Evolutionary conservation across 2,329 filamentous ascomycete species (phyloP).

Genomic region (Chaetomiaceae sp.): DNA sequence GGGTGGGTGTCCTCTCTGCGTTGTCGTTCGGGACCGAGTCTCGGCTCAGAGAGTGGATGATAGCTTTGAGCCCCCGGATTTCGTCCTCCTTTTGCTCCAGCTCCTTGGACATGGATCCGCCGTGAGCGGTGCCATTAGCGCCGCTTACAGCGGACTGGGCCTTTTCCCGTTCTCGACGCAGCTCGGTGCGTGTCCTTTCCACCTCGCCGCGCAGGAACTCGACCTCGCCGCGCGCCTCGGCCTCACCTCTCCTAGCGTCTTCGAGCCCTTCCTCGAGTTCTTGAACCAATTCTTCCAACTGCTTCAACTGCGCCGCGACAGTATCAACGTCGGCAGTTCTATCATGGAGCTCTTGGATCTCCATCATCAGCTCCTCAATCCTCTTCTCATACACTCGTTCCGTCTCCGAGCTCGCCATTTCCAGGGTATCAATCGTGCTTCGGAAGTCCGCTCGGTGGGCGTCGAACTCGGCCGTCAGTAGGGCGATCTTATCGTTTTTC

Average conservation of each 20-base stretch:
- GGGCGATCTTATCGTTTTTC: constrained; percentile 94
- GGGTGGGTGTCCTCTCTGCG: constrained; percentile 33
- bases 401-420: constrained; percentile 92
- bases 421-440: constrained; percentile 92
- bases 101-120: constrained; percentile 60
- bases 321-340: constrained; percentile 85
- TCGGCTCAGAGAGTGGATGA: constrained; percentile 90
- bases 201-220: constrained; percentile 95
- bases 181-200: constrained; percentile 81
- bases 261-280: constrained; percentile 96
- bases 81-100: constrained; percentile 94
- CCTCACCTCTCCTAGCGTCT: constrained; percentile 88
- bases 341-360: constrained; percentile 77
- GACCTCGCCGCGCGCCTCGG: constrained; percentile 90
- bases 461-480: constrained; percentile 92
- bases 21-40: constrained; percentile 54
- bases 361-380: constrained; percentile 78
- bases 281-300: constrained; percentile 91
- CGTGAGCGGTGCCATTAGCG: constrained; percentile 30
- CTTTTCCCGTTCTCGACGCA: constrained; percentile 84
- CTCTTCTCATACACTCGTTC: constrained; percentile 93
- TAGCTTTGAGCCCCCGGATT: constrained; percentile 92
- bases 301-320: constrained; percentile 86
- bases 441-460: constrained; percentile 91
- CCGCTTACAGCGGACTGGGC: constrained; percentile 58